Evolutionary conservation across 768 basidiomycete species (phyloP).

Genomic region (Tubosaeta sp.): DNA sequence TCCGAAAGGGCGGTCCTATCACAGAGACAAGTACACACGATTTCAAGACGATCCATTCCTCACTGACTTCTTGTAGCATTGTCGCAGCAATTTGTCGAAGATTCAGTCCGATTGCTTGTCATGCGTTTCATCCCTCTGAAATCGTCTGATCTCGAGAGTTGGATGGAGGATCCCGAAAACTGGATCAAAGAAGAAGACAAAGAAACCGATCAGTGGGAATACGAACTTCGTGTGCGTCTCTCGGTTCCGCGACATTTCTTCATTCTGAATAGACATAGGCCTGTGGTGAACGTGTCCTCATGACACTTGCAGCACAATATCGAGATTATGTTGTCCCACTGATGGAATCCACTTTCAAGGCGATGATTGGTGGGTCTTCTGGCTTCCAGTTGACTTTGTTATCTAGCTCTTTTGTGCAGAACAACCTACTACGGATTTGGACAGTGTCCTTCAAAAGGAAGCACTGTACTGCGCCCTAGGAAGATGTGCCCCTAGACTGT

Average conservation of each 20-base stretch:
- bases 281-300: constrained; percentile 88
- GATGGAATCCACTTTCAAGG: constrained; percentile 54
- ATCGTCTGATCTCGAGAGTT: constrained; percentile 72
- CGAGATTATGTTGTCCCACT: constrained; percentile 64
- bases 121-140: constrained; percentile 83
- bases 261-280: constrained; percentile 46
- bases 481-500: constrained; percentile 66
- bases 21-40: constrained; percentile 53
- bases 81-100: constrained; percentile 66
- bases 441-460: constrained; percentile 71
- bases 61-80: constrained; percentile 42
- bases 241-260: background rate
- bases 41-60: background rate
- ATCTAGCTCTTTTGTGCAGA: constrained; percentile 21
- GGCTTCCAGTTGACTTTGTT: background rate
- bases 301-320: constrained; percentile 72
- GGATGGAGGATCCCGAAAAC: constrained; percentile 89
- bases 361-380: constrained; percentile 47
- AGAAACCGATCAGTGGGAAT: constrained; percentile 92
- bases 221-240: constrained; percentile 73
- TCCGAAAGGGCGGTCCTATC: constrained; percentile 52
- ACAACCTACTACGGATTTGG: constrained; percentile 49
- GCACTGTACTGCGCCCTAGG: constrained; percentile 87
- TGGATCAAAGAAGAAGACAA: constrained; percentile 90
- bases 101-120: constrained; percentile 71